phyloP scores from a whole-genome alignment of 768 basidiomycete genomes.

The Daedaleopsis nitida region DNA sequence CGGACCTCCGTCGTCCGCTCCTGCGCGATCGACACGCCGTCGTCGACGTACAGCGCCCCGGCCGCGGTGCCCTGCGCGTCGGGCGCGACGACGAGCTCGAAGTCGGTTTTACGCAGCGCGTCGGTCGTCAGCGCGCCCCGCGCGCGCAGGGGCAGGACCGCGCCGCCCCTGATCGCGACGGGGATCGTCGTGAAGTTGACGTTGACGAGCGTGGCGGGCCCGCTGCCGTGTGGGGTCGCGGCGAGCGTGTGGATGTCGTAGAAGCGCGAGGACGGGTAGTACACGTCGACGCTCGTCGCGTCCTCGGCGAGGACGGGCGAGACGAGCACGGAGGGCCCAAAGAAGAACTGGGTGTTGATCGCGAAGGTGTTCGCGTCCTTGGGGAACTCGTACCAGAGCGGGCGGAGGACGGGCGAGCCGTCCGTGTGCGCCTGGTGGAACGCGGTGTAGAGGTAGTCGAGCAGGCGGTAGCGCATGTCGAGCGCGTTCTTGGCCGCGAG shows the following conservation, averaged over 20 bases:
- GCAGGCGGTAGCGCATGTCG: constrained; percentile 63
- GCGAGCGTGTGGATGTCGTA: constrained; percentile 60
- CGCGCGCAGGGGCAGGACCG: constrained; percentile 57
- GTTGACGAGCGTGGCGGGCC: constrained; percentile 42
- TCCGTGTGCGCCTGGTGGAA: constrained; percentile 59
- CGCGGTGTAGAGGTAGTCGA: constrained; percentile 74
- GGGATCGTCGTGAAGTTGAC: constrained; percentile 62
- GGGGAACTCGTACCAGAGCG: constrained; percentile 70
- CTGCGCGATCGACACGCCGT: constrained; percentile 53
- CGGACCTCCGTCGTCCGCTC: constrained; percentile 30
- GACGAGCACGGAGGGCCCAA: constrained; percentile 65
- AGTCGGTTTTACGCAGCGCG: constrained; percentile 53
- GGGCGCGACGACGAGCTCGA: constrained; percentile 66
- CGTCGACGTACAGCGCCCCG: constrained; percentile 63
- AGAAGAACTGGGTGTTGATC: constrained; percentile 73
- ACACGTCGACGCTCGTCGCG: constrained; percentile 57
- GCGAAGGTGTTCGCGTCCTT: constrained; percentile 57
- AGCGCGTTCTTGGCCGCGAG: constrained; percentile 61
- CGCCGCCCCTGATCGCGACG: constrained; percentile 61
- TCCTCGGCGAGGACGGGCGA: constrained; percentile 68
- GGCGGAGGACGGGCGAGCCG: constrained; percentile 67
- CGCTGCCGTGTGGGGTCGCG: constrained; percentile 46
- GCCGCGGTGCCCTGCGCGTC: constrained; percentile 48
- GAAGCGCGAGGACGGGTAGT: constrained; percentile 65
- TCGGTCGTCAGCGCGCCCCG: constrained; percentile 62